These are phyloP conservation scores for Colletotrichum orbiculare DNA, from an alignment of 2,329 filamentous ascomycete species.

Conservation along the genomic window DNA sequence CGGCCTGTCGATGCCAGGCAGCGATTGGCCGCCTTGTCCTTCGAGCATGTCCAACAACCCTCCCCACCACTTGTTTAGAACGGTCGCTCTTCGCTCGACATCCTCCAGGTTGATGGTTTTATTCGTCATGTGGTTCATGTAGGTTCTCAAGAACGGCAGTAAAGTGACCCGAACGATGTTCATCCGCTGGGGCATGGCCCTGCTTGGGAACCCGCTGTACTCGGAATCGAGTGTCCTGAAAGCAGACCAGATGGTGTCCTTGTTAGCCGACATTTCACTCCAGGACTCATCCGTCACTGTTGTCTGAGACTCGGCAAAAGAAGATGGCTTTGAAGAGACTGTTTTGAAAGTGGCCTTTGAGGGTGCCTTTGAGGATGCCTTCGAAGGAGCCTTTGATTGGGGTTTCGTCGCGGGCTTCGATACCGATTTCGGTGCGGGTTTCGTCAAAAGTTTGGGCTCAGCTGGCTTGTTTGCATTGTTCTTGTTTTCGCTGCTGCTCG, in stretches of 20 bases:
- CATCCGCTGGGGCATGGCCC: slow-evolving; percentile 78
- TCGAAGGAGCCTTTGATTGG: background rate
- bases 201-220: slow-evolving; percentile 71
- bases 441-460: slow-evolving; percentile 21
- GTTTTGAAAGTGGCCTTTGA: slow-evolving; percentile 2
- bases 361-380: background rate
- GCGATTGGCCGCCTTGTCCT: slow-evolving; percentile 72
- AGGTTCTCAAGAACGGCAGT: slow-evolving; percentile 80
- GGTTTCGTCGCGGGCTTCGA: background rate
- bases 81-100: slow-evolving; percentile 80
- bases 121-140: slow-evolving; percentile 75
- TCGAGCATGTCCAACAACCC: slow-evolving; percentile 84
- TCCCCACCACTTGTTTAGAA: slow-evolving; percentile 93
- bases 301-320: slow-evolving; percentile 50
- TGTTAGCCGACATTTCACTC: slow-evolving; percentile 55
- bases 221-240: slow-evolving; percentile 67
- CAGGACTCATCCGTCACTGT: slow-evolving; percentile 57
- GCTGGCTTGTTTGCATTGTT: slow-evolving; percentile 6
- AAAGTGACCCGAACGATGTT: slow-evolving; percentile 78
- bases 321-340: slow-evolving; percentile 51
- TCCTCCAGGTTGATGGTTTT: slow-evolving; percentile 78
- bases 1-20: slow-evolving; percentile 86
- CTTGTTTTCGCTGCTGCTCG: slow-evolving; percentile 11
- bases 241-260: slow-evolving; percentile 65
- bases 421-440: slow-evolving; percentile 45